Percentiles rank a stretch among this genome's conserved stretches.
phyloP scores from a whole-genome alignment of 2,329 filamentous ascomycete species.

The Pseudogymnoascus sp. region DNA sequence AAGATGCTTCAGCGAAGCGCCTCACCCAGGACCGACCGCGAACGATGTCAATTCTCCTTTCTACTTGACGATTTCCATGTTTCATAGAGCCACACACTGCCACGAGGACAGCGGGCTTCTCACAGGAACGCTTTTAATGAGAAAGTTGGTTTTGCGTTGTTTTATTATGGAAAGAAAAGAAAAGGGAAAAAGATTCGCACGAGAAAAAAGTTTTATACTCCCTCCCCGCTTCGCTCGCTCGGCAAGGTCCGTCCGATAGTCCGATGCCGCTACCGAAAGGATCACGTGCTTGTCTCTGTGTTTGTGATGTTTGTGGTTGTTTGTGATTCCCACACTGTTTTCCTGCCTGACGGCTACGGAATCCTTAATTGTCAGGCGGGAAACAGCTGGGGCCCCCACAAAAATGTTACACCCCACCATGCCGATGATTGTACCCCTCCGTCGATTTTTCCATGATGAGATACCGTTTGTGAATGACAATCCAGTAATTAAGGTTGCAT shows the following conservation, averaged over 20 bases:
- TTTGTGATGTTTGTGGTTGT: not conserved
- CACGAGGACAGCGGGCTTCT: constrained; percentile 23
- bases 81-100: constrained; percentile 26
- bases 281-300: not conserved
- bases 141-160: constrained; percentile 19
- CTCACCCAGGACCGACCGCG: constrained; percentile 25
- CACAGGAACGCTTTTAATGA: constrained; percentile 26
- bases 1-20: constrained; percentile 17
- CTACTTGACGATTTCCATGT: constrained; percentile 24
- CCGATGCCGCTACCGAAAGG: not conserved
- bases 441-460: constrained; percentile 7
- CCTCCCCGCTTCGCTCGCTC: not conserved
- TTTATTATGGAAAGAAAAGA: constrained; percentile 12
- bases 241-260: not conserved
- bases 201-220: constrained; percentile 7
- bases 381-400: not conserved
- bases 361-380: not conserved
- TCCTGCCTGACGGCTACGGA: not conserved
- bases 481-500: constrained; percentile 6
- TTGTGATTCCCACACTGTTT: not conserved
- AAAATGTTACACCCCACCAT: constrained; percentile 8
- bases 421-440: constrained; percentile 6
- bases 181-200: not conserved
- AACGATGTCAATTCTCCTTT: constrained; percentile 22
- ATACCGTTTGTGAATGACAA: constrained; percentile 7